A percentile compares a stretch with the other conserved stretches of the same genome.
phyloP scores from a whole-genome alignment of 768 basidiomycete genomes.

The Termitomyces sp. region DNA sequence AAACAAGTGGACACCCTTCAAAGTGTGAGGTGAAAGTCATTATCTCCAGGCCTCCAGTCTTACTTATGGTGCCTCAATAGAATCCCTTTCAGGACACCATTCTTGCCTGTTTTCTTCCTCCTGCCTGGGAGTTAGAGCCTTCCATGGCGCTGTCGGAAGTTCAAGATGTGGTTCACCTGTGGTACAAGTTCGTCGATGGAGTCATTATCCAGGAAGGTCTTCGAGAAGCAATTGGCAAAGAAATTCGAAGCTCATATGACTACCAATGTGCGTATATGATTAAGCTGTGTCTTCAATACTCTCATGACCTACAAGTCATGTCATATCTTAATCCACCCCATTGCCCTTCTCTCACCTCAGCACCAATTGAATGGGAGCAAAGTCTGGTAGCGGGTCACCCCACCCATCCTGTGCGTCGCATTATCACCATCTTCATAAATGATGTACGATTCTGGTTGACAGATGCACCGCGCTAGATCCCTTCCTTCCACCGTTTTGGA shows the following conservation, averaged over 20 bases:
- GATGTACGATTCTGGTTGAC: neutral
- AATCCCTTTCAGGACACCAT: constrained; percentile 21
- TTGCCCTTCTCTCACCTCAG: constrained; percentile 34
- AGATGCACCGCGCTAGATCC: constrained; percentile 56
- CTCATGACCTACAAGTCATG: constrained; percentile 20
- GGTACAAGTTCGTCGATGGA: constrained; percentile 37
- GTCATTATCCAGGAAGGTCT: constrained; percentile 26
- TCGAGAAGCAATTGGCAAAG: constrained; percentile 29
- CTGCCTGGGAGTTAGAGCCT: constrained; percentile 33
- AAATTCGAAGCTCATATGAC: constrained; percentile 35
- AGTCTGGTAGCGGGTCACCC: constrained; percentile 55
- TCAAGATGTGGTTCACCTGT: constrained; percentile 30
- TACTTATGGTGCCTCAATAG: constrained; percentile 8
- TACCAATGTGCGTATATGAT: constrained; percentile 34
- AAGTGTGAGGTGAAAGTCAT: neutral
- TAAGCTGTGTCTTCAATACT: neutral
- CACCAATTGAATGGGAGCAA: constrained; percentile 51
- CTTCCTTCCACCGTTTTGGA: constrained; percentile 23
- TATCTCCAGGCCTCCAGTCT: neutral
- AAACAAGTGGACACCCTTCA: constrained; percentile 3
- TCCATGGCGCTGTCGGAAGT: constrained; percentile 19
- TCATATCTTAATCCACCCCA: constrained; percentile 34
- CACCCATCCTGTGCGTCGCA: constrained; percentile 43
- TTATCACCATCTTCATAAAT: neutral
- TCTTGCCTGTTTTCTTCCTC: constrained; percentile 24